A percentile compares a stretch with the other conserved stretches of the same genome.
phyloP scores from a whole-genome alignment of 352 stramenopile genomes.

The Phytophthora idaei region DNA sequence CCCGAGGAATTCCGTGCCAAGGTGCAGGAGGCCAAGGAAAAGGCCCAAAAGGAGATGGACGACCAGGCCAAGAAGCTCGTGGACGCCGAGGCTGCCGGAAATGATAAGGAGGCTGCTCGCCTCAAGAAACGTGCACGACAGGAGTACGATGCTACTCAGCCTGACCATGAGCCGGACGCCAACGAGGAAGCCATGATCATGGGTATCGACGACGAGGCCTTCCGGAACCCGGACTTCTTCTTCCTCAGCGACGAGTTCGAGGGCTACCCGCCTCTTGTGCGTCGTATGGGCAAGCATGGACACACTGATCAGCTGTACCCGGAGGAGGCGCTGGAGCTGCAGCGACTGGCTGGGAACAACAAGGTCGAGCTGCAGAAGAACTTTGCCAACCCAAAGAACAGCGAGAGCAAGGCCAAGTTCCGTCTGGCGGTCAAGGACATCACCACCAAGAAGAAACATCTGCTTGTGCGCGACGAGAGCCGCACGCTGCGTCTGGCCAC shows the following conservation, averaged over 20 bases:
- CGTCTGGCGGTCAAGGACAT: constrained; percentile 86
- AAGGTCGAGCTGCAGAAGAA: constrained; percentile 73
- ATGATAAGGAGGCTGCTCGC: constrained; percentile 63
- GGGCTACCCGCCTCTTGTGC: constrained; percentile 75
- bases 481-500: constrained; percentile 68
- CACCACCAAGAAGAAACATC: constrained; percentile 78
- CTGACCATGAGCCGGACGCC: constrained; percentile 60
- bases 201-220: constrained; percentile 70
- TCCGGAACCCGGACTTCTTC: constrained; percentile 87
- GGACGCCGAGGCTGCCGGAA: constrained; percentile 49
- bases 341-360: constrained; percentile 77
- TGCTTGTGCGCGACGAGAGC: constrained; percentile 68
- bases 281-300: constrained; percentile 82
- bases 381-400: constrained; percentile 70
- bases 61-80: constrained; percentile 51
- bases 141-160: constrained; percentile 45
- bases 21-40: constrained; percentile 63
- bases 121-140: constrained; percentile 67
- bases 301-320: constrained; percentile 82
- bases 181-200: constrained; percentile 62
- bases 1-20: constrained; percentile 66
- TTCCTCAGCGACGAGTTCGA: constrained; percentile 87
- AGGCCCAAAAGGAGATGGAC: constrained; percentile 41
- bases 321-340: constrained; percentile 77
- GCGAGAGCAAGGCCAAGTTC: constrained; percentile 63